Conservation (phyloP, 805 yeast species). For the Candida tibetensis region DNA sequence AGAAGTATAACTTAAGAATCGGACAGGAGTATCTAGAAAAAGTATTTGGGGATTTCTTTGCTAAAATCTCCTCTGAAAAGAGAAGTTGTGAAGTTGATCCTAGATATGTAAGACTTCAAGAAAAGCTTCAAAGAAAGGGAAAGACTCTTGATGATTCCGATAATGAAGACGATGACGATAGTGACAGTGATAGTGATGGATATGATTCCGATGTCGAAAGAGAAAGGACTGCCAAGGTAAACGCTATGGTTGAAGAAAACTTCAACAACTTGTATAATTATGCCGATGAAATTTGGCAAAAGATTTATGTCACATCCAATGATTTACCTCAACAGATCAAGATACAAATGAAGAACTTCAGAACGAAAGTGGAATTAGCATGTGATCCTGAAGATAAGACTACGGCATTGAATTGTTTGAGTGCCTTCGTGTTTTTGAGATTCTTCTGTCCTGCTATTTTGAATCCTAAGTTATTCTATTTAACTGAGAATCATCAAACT, state of each 20-base stretch:
- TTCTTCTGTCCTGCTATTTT: constrained; percentile 85
- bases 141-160: constrained; percentile 19
- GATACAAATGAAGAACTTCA: constrained; percentile 56
- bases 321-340: constrained; percentile 73
- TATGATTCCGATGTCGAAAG: constrained; percentile 30
- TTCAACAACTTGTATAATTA: constrained; percentile 47
- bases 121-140: constrained; percentile 25
- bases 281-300: constrained; percentile 61
- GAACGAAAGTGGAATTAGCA: constrained; percentile 62
- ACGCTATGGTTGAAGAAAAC: constrained; percentile 44
- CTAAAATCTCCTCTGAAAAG: constrained; percentile 47
- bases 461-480: constrained; percentile 81
- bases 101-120: constrained; percentile 43
- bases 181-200: constrained; percentile 20
- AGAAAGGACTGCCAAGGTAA: constrained; percentile 31
- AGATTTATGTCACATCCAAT: constrained; percentile 62
- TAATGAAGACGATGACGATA: constrained; percentile 18
- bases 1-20: constrained; percentile 66
- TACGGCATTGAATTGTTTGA: constrained; percentile 65
- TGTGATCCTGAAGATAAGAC: constrained; percentile 53
- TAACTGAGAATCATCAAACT: constrained; percentile 67
- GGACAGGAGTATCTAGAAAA: constrained; percentile 78
- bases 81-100: constrained; percentile 84
- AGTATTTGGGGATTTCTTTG: constrained; percentile 68
- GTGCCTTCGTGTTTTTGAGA: constrained; percentile 76